Conservation (phyloP, 2,329 filamentous ascomycete species). For the Aspergillus sp. region DNA sequence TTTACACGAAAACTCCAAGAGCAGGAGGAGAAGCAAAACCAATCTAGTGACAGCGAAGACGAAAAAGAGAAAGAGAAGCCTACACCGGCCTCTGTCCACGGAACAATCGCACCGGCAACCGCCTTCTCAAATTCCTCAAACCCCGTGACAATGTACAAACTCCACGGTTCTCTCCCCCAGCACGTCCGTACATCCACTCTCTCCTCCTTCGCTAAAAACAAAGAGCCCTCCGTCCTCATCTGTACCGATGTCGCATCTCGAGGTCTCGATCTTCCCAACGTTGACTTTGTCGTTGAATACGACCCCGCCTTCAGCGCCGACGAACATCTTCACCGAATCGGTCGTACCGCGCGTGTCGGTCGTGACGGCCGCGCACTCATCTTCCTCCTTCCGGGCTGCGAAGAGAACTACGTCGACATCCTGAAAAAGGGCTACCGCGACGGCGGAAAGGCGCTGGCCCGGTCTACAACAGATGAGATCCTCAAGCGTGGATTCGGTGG, state of each 20-base stretch:
- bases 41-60: conserved; percentile 13
- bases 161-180: conserved; percentile 90
- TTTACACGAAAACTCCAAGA: conserved; percentile 53
- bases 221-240: conserved; percentile 76
- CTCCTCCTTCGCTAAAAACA: conserved; percentile 71
- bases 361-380: conserved; percentile 82
- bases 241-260: conserved; percentile 95
- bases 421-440: conserved; percentile 70
- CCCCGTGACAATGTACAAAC: conserved; percentile 74
- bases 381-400: conserved; percentile 85
- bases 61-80: conserved; percentile 22
- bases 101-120: conserved; percentile 58
- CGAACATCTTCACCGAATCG: conserved; percentile 92
- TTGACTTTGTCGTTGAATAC: conserved; percentile 94
- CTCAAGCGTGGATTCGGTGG: conserved; percentile 64
- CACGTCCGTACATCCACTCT: conserved; percentile 84
- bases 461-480: conserved; percentile 64
- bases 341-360: conserved; percentile 90
- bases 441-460: conserved; percentile 61
- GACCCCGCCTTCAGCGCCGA: conserved; percentile 91
- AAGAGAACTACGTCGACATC: conserved; percentile 85
- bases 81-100: conserved; percentile 33
- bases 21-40: conserved; percentile 24
- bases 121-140: conserved; percentile 76
- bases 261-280: conserved; percentile 90